These are phyloP conservation scores for Chlamydomonas sp. DNA, from an alignment of 139 green algal species.

Conservation along the genomic window DNA sequence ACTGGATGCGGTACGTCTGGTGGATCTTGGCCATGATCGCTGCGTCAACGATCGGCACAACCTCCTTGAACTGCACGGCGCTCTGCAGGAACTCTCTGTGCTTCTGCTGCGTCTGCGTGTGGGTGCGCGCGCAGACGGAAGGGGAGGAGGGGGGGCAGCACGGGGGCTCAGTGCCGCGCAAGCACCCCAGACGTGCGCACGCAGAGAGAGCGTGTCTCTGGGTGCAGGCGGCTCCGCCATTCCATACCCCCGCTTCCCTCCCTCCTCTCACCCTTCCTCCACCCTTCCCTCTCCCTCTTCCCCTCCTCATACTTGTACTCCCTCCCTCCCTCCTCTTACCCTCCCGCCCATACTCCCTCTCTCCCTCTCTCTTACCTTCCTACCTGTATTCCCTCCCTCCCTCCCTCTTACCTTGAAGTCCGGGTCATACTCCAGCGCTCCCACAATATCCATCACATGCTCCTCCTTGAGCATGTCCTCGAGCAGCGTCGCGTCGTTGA, in stretches of 20 bases:
- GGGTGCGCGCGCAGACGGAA: constrained; percentile 31
- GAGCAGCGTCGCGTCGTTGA: constrained; percentile 85
- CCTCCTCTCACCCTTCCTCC: too few species aligned
- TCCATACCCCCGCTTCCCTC: too few species aligned
- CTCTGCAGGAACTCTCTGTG: constrained; percentile 45
- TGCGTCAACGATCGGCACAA: constrained; percentile 66
- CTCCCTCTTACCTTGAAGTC: constrained; percentile 52
- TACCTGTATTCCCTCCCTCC: too few species aligned
- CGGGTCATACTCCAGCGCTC: constrained; percentile 90
- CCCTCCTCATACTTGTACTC: too few species aligned
- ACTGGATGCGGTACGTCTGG: constrained; percentile 87
- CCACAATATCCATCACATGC: constrained; percentile 83
- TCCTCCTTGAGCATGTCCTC: constrained; percentile 76
- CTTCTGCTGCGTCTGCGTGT: constrained; percentile 35
- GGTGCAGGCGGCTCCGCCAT: too few species aligned
- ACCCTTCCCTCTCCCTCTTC: too few species aligned
- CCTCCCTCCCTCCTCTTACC: too few species aligned
- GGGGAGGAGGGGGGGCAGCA: neutral
- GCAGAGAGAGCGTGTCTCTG: neutral
- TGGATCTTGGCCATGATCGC: constrained; percentile 84
- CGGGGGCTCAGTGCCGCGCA: neutral
- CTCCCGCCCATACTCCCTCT: too few species aligned
- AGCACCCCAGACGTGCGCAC: neutral
- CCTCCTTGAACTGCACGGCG: constrained; percentile 47
- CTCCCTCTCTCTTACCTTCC: too few species aligned